Conservation (phyloP, 306 rosid species). For the Cucurbita pepo region DNA sequence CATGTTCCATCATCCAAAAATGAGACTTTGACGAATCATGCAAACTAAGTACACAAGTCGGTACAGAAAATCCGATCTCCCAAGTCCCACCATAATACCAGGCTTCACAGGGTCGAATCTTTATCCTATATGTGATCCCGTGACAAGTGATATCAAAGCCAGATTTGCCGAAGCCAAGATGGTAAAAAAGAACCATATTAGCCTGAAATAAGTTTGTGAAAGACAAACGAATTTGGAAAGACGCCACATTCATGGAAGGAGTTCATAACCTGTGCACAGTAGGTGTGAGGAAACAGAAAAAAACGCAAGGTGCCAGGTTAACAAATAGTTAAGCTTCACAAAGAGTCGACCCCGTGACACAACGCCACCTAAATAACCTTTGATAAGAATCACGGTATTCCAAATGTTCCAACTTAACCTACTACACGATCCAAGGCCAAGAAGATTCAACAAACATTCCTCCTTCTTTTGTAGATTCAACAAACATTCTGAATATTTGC, state of each 20-base stretch:
- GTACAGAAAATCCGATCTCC: not conserved
- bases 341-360: not conserved
- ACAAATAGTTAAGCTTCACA: not conserved
- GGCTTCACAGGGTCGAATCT: not conserved
- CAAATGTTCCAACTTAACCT: too few relatives aligned
- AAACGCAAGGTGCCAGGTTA: not conserved
- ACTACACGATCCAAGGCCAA: too few relatives aligned
- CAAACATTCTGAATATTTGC: too few relatives aligned
- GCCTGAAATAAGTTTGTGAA: not conserved
- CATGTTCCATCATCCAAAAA: not conserved
- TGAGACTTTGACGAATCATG: not conserved
- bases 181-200: not conserved
- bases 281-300: not conserved
- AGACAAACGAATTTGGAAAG: not conserved
- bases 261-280: not conserved
- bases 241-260: not conserved
- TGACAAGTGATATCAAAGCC: not conserved
- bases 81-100: not conserved
- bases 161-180: not conserved
- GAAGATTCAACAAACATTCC: too few relatives aligned
- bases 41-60: not conserved
- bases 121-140: not conserved
- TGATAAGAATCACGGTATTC: too few relatives aligned
- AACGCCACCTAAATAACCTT: not conserved
- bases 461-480: too few relatives aligned